A percentile compares a stretch with the other conserved stretches of the same genome.
Conservation (phyloP, 805 yeast species). For the Candida argentea region DNA sequence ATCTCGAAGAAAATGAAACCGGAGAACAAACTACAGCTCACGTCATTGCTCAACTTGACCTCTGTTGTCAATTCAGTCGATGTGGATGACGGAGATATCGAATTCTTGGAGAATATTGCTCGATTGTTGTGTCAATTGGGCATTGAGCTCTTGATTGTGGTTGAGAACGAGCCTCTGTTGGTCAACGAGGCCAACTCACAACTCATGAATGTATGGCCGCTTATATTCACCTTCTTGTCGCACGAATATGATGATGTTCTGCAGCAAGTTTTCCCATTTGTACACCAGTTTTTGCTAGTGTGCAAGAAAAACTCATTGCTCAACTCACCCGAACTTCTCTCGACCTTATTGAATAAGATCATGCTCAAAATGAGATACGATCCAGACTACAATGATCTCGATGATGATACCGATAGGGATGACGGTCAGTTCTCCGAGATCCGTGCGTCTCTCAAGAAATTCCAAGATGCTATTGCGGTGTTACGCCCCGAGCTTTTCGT, state of each 20-base stretch:
- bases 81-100: conserved; percentile 36
- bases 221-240: conserved; percentile 56
- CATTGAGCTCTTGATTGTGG: conserved; percentile 57
- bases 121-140: conserved; percentile 67
- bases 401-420: conserved; percentile 45
- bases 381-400: conserved; percentile 53
- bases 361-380: conserved; percentile 75
- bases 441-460: conserved; percentile 59
- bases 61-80: conserved; percentile 30
- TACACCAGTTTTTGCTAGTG: conserved; percentile 62
- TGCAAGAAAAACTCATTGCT: conserved; percentile 45
- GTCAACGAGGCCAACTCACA: conserved; percentile 27
- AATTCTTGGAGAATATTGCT: conserved; percentile 68
- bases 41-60: conserved; percentile 60
- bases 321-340: conserved; percentile 38
- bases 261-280: conserved; percentile 69
- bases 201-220: conserved; percentile 34
- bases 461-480: conserved; percentile 72
- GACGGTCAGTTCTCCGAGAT: conserved; percentile 74
- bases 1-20: conserved; percentile 74
- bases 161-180: conserved; percentile 39
- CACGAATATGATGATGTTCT: conserved; percentile 88
- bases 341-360: conserved; percentile 56
- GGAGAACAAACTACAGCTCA: conserved; percentile 54
- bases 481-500: conserved; percentile 51